A percentile compares a stretch with the other conserved stretches of the same genome.
These are phyloP conservation scores for Lipomyces chichibuensis DNA, from an alignment of 805 yeast species.

Conservation along the genomic window DNA sequence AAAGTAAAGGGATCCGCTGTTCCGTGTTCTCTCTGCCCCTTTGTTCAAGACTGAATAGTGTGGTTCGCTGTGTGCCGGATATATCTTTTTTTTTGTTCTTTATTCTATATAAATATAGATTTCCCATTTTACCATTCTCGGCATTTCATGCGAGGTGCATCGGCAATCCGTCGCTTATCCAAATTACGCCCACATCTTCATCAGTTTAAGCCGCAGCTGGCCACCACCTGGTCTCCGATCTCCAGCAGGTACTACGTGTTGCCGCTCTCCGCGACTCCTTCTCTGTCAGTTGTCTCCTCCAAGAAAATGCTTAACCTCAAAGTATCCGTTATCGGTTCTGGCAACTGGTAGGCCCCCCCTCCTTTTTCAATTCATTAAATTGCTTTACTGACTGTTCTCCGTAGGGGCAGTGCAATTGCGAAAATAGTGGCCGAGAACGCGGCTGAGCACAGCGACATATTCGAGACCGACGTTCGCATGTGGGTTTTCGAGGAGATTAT, in stretches of 20 bases:
- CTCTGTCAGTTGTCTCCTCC: background rate
- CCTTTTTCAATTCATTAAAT: background rate
- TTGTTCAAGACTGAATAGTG: background rate
- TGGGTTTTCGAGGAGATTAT: conserved; percentile 91
- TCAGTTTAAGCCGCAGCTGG: background rate
- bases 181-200: background rate
- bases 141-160: background rate
- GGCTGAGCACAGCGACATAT: conserved; percentile 68
- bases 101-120: background rate
- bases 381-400: background rate
- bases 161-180: background rate
- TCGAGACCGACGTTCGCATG: conserved; percentile 79
- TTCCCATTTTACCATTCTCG: background rate
- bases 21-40: background rate
- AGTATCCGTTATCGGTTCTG: conserved; percentile 86
- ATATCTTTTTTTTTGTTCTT: no score
- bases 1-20: no score
- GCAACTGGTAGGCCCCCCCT: conserved; percentile 67
- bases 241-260: background rate
- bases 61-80: background rate
- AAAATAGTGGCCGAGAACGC: conserved; percentile 92
- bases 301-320: conserved; percentile 1
- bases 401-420: conserved; percentile 90
- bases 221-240: background rate
- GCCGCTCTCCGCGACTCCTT: background rate